Evolutionary conservation across 2,329 filamentous ascomycete genomes (phyloP), one percentile per base, ranked within the genome.

Genomic region (Pseudogymnoascus sp.): DNA sequence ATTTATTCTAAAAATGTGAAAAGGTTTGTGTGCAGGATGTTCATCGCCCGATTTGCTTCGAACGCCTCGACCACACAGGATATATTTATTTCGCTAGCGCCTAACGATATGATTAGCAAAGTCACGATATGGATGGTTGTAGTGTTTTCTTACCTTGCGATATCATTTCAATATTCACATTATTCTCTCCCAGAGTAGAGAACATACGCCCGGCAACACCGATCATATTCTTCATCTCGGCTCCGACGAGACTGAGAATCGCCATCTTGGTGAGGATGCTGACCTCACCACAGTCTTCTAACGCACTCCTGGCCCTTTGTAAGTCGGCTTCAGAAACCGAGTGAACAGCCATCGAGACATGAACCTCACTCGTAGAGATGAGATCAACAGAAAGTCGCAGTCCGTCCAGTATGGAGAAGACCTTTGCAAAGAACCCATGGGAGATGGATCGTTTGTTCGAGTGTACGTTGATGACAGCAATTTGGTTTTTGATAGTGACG

Each of bases 151-250:
- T 80, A 93, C 94, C 94, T 78, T 99, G 94, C 22, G 91, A 96
- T 67, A 99, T 99, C 94, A 99, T 99, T 77, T 99, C 94, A 68
- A 99, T 91, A 73, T 99, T 99, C 71, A 99, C 87, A 69, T 90
- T 89, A 73, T 96, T 89, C 72, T 97, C 90, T 43, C 94, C 94
- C 16, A 99, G 79, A 1, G 92, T 95, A 57, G 89, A 90, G 75
- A 99, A 97, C 89, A 99, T 97, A 68, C 84, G 86, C 28, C 94
- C 94, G 6, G 90, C 90, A 65, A 99, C 91, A 64, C 94, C 94
- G 62, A 90, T 81, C 92, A 97, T 97, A 75, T 96, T 94, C 79
- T 96, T 96, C 87, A 99, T 90, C 75, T 97, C 91, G 63, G 90
- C 90, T 57, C 94, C 94, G 0, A 99, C 93, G 59, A 99, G 78